Evolutionary conservation across 2,329 filamentous ascomycete genomes (phyloP), one percentile per base, ranked within the genome.

Genomic region (Monosporascus sp.): DNA sequence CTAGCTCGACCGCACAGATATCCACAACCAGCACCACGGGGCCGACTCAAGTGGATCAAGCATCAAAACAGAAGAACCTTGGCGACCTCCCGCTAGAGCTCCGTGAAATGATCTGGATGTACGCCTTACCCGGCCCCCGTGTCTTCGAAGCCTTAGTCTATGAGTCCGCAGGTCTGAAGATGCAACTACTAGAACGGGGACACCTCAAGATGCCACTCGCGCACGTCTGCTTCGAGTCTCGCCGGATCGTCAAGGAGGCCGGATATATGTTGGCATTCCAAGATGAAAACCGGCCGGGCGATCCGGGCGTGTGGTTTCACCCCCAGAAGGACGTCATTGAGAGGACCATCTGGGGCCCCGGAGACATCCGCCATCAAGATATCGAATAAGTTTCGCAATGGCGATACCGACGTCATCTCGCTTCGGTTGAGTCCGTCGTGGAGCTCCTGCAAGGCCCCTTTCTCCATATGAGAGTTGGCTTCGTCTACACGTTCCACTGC

Each of bases 301-400:
- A 66, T n/a, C 53, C 63, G 0, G 65, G 64, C 4, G 57, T 67
- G 6, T 67, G 61, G 60, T 66, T 63, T 44, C 52, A 66, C 24
- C 64, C 63, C 1, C 48, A 38, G 5, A 52, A 46, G 20, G 65
- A 67, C 38, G 38, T 52, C 18, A 57, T 65, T 15, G 62, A 66
- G 48, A 53, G 58, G 15, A 64, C 61, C 14, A 58, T 65, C 3
- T 64, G 63, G 63, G 59, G 60, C 0, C 63, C 60, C 2, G 60
- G 61, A 1, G 61, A 65, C 27, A 63, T 59, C 44, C 43, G 24
- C 4, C 43, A 46, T 22, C 22, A 46, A 27, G 22, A 46, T 14
- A 15, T 27, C 18, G 17, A 41, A 20, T 41, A 20, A 18, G 38
- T 1, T 5, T 41, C 9, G 17, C 3, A 18, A n/a, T 9, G 17